Conservation (phyloP, 768 basidiomycete genomes). For the Tylopilus sp. region DNA sequence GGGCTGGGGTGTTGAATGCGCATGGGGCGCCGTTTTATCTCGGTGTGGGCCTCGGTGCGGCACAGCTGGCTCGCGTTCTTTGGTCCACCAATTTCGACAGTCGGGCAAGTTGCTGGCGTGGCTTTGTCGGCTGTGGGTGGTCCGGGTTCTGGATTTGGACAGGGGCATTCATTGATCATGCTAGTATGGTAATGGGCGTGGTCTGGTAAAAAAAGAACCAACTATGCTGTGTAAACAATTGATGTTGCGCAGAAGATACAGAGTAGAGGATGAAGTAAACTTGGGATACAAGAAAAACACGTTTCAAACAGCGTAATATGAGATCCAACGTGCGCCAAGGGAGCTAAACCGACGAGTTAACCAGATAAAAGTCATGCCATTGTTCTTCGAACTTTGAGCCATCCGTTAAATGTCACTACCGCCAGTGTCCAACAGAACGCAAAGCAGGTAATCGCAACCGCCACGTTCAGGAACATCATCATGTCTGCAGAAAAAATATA, state of each 20-base stretch:
- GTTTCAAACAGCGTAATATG: neutral
- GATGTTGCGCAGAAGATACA: neutral
- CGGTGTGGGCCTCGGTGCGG: constrained; percentile 67
- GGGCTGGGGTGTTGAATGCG: constrained; percentile 76
- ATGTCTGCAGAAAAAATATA: constrained; percentile 47
- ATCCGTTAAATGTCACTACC: constrained; percentile 80
- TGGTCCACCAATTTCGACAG: constrained; percentile 70
- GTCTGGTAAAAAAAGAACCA: constrained; percentile 2
- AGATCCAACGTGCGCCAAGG: neutral
- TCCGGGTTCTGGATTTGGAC: constrained; percentile 86
- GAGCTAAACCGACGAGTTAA: neutral
- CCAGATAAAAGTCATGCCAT: too few species aligned
- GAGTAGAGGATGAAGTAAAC: neutral
- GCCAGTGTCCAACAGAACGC: constrained; percentile 81
- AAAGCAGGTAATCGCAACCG: constrained; percentile 82
- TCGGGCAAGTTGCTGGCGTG: constrained; percentile 82
- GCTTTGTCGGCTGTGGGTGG: constrained; percentile 87
- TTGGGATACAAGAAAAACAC: neutral
- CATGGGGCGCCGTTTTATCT: constrained; percentile 78
- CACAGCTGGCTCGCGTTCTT: constrained; percentile 77
- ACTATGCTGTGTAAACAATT: neutral
- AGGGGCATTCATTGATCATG: constrained; percentile 74
- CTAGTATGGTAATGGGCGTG: constrained; percentile 15
- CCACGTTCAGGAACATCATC: constrained; percentile 86
- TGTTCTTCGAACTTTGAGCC: constrained; percentile 52